Percentiles rank a stretch among this genome's conserved stretches.
These are phyloP conservation scores for Hordeum pubiflorum DNA, from an alignment of 202 grass and related monocot genomes.

Conservation along the genomic window DNA sequence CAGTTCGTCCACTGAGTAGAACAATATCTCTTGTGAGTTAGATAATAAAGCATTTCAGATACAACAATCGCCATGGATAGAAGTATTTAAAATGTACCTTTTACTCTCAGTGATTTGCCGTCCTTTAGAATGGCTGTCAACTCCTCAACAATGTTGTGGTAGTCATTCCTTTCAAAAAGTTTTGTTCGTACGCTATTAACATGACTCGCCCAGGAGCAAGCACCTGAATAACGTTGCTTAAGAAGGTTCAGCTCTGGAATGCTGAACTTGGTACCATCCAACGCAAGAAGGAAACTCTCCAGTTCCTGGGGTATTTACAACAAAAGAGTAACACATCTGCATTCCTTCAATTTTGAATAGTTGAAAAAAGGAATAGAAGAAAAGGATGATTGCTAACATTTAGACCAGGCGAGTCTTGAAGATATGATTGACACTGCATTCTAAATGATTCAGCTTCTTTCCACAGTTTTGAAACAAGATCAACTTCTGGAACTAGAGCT, in stretches of 20 bases:
- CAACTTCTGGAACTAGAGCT: constrained; percentile 54
- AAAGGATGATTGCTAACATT: constrained; percentile 42
- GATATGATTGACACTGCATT: constrained; percentile 54
- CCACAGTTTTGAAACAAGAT: constrained; percentile 57
- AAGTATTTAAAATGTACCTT: constrained; percentile 42
- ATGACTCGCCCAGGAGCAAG: constrained; percentile 59
- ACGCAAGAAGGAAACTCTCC: constrained; percentile 51
- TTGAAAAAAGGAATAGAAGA: constrained; percentile 5
- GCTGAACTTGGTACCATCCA: constrained; percentile 48
- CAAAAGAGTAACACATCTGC: neutral
- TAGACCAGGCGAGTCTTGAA: constrained; percentile 42
- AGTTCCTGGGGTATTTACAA: constrained; percentile 57
- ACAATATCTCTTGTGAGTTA: constrained; percentile 38
- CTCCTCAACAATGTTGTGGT: constrained; percentile 53
- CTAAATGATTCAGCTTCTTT: constrained; percentile 76
- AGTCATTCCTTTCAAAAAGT: constrained; percentile 47
- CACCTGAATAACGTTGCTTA: constrained; percentile 44
- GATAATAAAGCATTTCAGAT: constrained; percentile 13
- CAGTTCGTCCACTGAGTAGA: constrained; percentile 67
- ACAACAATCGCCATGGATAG: neutral
- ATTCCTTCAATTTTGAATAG: constrained; percentile 18
- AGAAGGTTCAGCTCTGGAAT: constrained; percentile 76
- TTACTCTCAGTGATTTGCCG: constrained; percentile 49
- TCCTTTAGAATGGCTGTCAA: constrained; percentile 55
- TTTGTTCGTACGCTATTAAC: constrained; percentile 42